Base-by-base conservation (phyloP, 306 rosid genomes). In the Sesbania bispinosa region DNA sequence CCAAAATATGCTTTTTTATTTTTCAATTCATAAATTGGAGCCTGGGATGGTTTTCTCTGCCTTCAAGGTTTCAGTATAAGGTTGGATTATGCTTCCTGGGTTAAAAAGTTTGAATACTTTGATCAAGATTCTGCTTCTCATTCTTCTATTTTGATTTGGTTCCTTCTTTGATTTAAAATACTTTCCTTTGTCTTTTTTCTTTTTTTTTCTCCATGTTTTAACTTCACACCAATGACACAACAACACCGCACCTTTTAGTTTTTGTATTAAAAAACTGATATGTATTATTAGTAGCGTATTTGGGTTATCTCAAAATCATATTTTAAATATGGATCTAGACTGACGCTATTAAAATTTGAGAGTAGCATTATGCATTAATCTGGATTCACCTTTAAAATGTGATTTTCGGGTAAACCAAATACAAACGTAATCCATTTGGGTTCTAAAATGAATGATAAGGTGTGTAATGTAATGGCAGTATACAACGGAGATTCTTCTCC, bases 31-130 rank as follows among this genome's bases (percentile, higher is more conserved):
- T n/a, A n/a, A n/a, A n/a, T n/a, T n/a, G n/a, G n/a, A n/a, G n/a
- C n/a, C n/a, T n/a, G n/a, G n/a, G n/a, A 51, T 6, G 24, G 35
- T 53, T 52, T 66, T 65, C 64, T n/a, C n/a, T n/a, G n/a, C 30
- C 51, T 65, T 64, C 43, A 38, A 74, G 72, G 53, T 16, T 35
- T 62, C 16, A 24, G 60, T 14, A 35, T 19, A 11, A 45, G 71
- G 39, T 15, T 64, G 54, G n/a, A 64, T 65, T 82, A 46, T 77
- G 83, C 66, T 88, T 74, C 71, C 38, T 67, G 53, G 71, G 81
- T 72, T 82, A 75, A 48, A 74, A 81, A 76, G 89, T 78, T 83
- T 79, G 85, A 80, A 84, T 72, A 68, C 83, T 86, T 86, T 77
- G 81, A 81, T 76, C 73, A 16, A 79, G 80, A 89, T 80, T 83